Evolutionary conservation across 2,329 filamentous ascomycete genomes (phyloP).

Genomic region (Colletotrichum sp.): DNA sequence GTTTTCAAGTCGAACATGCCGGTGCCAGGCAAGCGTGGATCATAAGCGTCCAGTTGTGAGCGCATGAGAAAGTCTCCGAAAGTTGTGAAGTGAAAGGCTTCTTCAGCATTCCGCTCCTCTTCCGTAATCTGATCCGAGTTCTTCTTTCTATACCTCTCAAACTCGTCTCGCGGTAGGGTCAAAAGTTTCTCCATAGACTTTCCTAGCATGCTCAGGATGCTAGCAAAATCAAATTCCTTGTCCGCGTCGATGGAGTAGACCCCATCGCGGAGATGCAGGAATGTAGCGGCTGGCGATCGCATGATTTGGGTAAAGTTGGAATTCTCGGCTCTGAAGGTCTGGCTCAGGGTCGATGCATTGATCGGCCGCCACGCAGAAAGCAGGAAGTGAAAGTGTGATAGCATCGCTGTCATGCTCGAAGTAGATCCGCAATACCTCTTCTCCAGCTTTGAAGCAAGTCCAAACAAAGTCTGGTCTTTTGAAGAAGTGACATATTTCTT

Average conservation of each 20-base stretch:
- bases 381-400: conserved; percentile 92
- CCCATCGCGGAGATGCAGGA: conserved; percentile 82
- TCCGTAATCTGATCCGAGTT: conserved; percentile 73
- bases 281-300: conserved; percentile 78
- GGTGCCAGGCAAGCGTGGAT: conserved; percentile 83
- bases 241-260: conserved; percentile 95
- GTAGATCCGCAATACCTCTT: conserved; percentile 94
- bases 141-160: conserved; percentile 79
- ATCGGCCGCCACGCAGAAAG: conserved; percentile 83
- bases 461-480: conserved; percentile 74
- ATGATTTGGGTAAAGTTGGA: conserved; percentile 77
- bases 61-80: conserved; percentile 91
- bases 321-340: conserved; percentile 62
- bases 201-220: conserved; percentile 88
- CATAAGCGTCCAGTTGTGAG: conserved; percentile 91
- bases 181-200: conserved; percentile 97
- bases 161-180: conserved; percentile 81
- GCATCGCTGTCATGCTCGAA: conserved; percentile 89
- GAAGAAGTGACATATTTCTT: conserved; percentile 92
- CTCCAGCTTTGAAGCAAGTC: conserved; percentile 67
- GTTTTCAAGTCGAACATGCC: conserved; percentile 98
- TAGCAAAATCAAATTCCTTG: conserved; percentile 86
- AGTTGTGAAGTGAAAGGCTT: conserved; percentile 87
- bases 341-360: conserved; percentile 70
- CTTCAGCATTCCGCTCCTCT: conserved; percentile 73